A percentile compares a stretch with the other conserved stretches of the same genome.
Evolutionary conservation across 2,329 filamentous ascomycete genomes (phyloP).

Genomic region (Tolypocladium sp.): DNA sequence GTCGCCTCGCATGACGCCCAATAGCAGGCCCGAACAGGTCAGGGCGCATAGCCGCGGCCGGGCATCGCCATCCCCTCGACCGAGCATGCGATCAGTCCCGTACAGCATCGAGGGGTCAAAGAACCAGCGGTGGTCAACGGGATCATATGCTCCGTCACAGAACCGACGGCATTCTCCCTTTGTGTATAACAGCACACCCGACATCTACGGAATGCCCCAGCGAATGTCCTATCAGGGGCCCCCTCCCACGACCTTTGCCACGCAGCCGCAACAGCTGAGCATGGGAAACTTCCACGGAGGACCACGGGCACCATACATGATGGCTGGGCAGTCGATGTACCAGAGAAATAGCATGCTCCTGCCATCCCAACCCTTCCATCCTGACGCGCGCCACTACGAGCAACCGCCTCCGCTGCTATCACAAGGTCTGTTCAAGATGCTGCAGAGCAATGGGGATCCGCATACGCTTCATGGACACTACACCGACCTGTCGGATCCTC

Average conservation of each 20-base stretch:
- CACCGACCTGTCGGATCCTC: conserved; percentile 63
- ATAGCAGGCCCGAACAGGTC: conserved; percentile 51
- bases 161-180: conserved; percentile 50
- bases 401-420: conserved; percentile 56
- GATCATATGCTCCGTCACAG: conserved; percentile 53
- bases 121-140: conserved; percentile 71
- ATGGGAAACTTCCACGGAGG: conserved; percentile 45
- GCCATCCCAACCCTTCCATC: conserved; percentile 37
- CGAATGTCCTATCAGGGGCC: conserved; percentile 39
- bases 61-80: conserved; percentile 62
- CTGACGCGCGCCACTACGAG: conserved; percentile 44
- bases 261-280: conserved; percentile 40
- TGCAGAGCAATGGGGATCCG: conserved; percentile 66
- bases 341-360: conserved; percentile 51
- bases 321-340: conserved; percentile 42
- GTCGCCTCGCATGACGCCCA: conserved; percentile 57
- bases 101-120: conserved; percentile 60
- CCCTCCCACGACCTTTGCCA: conserved; percentile 25
- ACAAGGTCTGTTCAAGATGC: conserved; percentile 63
- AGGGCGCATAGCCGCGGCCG: conserved; percentile 58
- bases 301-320: conserved; percentile 46
- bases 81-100: conserved; percentile 57
- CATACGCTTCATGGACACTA: conserved; percentile 61
- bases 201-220: conserved; percentile 47
- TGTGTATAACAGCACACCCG: conserved; percentile 52